phyloP scores from a whole-genome alignment of 768 basidiomycete genomes.

The Kwoniella shandongensis region DNA sequence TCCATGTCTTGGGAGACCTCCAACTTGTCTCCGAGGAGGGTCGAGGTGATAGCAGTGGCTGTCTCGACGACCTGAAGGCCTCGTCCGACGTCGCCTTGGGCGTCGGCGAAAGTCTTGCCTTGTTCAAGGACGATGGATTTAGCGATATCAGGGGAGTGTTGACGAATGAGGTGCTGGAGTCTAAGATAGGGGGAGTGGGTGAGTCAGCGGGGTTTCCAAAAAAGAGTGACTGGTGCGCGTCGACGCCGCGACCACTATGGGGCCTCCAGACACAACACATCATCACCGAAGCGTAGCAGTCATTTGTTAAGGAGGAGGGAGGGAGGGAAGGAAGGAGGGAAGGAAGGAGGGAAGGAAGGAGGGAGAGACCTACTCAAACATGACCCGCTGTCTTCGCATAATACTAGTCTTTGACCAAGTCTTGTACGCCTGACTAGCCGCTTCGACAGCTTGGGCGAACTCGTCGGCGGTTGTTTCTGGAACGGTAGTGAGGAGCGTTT shows the following conservation, averaged over 20 bases:
- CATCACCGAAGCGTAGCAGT: no score
- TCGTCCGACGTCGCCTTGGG: slow-evolving; percentile 89
- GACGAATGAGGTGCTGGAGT: slow-evolving; percentile 79
- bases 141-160: slow-evolving; percentile 82
- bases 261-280: no score
- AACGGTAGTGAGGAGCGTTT: slow-evolving; percentile 81
- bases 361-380: slow-evolving; percentile 71
- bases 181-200: slow-evolving; percentile 55
- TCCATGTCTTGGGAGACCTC: slow-evolving; percentile 95
- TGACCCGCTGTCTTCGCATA: slow-evolving; percentile 80
- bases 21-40: slow-evolving; percentile 83
- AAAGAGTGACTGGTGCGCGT: no score
- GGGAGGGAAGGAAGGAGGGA: no score
- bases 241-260: no score
- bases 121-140: slow-evolving; percentile 90
- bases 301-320: no score
- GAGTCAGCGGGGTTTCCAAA: no score
- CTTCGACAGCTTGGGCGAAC: slow-evolving; percentile 77
- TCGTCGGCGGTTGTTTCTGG: slow-evolving; percentile 82
- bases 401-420: slow-evolving; percentile 85
- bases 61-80: slow-evolving; percentile 69
- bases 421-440: slow-evolving; percentile 81
- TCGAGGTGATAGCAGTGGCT: slow-evolving; percentile 76
- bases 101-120: slow-evolving; percentile 92
- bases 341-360: not conserved